These are phyloP conservation scores for Phialocephala subalpina DNA, from an alignment of 2,329 filamentous ascomycete species.

Conservation along the genomic window DNA sequence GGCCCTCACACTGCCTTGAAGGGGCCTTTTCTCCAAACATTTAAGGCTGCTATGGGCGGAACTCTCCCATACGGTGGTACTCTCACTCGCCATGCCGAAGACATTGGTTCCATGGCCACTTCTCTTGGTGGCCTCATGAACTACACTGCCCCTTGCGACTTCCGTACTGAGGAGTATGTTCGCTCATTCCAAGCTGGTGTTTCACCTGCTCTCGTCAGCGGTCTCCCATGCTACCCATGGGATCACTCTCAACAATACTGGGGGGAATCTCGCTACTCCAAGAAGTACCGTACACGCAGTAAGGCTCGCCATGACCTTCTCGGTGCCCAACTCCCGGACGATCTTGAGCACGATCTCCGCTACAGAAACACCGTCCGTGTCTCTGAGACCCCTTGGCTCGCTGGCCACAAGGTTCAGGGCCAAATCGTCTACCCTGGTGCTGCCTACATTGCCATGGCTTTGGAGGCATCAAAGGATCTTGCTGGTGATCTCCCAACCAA, in stretches of 20 bases:
- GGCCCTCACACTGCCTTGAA: conserved; percentile 37
- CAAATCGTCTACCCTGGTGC: conserved; percentile 53
- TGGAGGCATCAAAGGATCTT: conserved; percentile 49
- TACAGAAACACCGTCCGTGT: conserved; percentile 29
- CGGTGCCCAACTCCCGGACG: conserved; percentile 22
- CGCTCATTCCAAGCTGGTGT: conserved; percentile 9
- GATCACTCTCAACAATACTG: conserved; percentile 30
- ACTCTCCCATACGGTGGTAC: conserved; percentile 28
- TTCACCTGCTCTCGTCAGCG: conserved; percentile 8
- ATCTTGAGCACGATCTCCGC: conserved; percentile 19
- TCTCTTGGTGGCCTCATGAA: conserved; percentile 20
- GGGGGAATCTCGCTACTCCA: conserved; percentile 29
- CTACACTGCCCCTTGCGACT: conserved; percentile 12
- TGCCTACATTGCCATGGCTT: conserved; percentile 56
- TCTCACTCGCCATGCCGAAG: conserved; percentile 21
- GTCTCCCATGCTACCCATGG: conserved; percentile 33
- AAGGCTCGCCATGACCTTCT: conserved; percentile 30
- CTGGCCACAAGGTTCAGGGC: conserved; percentile 51
- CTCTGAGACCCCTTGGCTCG: conserved; percentile 50
- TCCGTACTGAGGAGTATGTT: conserved; percentile 18
- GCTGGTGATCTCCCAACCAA: conserved; percentile 17
- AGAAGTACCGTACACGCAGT: conserved; percentile 18
- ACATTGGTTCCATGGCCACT: conserved; percentile 20
- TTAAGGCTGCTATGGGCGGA: conserved; percentile 21
- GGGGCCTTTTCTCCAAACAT: conserved; percentile 30